Evolutionary conservation across 2,329 filamentous ascomycete species (phyloP), one percentile per base, ranked within the genome.

Genomic region (Apiospora kogelbergensis): DNA sequence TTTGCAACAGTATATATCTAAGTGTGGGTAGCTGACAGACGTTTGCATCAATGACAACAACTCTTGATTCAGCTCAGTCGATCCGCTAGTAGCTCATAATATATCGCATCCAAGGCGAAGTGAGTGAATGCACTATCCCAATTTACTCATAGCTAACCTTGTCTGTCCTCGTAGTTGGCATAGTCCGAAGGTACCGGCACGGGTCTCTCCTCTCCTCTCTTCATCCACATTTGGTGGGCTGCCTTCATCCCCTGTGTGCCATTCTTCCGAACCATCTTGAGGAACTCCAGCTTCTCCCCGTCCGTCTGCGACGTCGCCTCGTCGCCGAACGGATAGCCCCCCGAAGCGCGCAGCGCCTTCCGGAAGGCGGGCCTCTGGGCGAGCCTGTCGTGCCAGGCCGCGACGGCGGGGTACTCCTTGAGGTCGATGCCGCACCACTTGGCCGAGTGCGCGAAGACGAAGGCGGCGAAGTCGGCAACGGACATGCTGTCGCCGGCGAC

Each of bases 391-490:
- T 66, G 68, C 71, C 71, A 72, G 20, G 48, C 37, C 20, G 70
- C 68, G 9, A 71, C 65, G 22, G 68, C 26, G 1, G 69, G 71
- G 17, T 30, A 71, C 15, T 71, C 71, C 3, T 68, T 20, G 24
- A 72, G 65, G 26, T 68, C 67, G 5, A 71, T 26, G 11, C 70
- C 70, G 30, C 68, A 70, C 70, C 70, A 72, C 11, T 48, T 67
- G 42, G 15, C n/a, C 13, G 71, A 72, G 46, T 68, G 45, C 15
- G 67, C 65, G 26, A 33, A 72, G 17, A 70, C 42, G 53, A 71
- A 71, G 15, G 67, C 9, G 2, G 70, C 70, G 20, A 70, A n/a
- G 26, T 72, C 71, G 24, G 71, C 69, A 5, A 72, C n/a, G 3
- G 71, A 71, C 13, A 72, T 60, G 65, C 68, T 67, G 45, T 69